Conservation (phyloP, 768 basidiomycete genomes). For the Fibroporia radiculosa region DNA sequence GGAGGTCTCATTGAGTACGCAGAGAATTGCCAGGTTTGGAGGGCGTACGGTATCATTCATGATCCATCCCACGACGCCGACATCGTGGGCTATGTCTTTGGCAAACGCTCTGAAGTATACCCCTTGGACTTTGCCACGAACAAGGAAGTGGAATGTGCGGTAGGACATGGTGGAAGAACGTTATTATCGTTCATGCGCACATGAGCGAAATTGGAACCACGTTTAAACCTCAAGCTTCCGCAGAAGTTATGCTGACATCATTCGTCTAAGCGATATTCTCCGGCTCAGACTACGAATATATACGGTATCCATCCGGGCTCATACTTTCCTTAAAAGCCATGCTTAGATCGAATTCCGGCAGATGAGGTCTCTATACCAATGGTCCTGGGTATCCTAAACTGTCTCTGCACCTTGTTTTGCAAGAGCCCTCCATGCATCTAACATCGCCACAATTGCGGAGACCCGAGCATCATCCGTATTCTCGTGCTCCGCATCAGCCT, state of each 20-base stretch:
- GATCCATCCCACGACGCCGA: constrained; percentile 16
- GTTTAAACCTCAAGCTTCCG: no score
- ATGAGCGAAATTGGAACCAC: no score
- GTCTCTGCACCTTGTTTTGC: background rate
- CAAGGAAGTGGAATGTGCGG: constrained; percentile 10
- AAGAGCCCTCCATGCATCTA: background rate
- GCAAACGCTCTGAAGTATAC: constrained; percentile 16
- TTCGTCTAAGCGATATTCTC: no score
- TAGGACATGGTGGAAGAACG: constrained; percentile 6
- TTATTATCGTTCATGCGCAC: background rate
- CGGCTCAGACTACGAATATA: no score
- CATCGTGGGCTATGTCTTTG: constrained; percentile 11
- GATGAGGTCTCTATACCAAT: no score
- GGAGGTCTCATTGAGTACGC: background rate
- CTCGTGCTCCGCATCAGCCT: background rate
- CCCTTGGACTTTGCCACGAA: constrained; percentile 17
- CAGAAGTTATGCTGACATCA: no score
- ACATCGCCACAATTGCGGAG: background rate
- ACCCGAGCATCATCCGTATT: background rate
- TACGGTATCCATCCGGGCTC: no score
- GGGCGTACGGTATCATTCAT: constrained; percentile 14
- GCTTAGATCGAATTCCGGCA: no score
- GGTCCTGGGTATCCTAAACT: no score
- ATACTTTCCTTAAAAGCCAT: no score
- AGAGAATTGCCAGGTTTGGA: background rate